Evolutionary conservation across 192 early-diverging fungal genomes (phyloP).

Genomic region (Linnemannia schmuckeri): DNA sequence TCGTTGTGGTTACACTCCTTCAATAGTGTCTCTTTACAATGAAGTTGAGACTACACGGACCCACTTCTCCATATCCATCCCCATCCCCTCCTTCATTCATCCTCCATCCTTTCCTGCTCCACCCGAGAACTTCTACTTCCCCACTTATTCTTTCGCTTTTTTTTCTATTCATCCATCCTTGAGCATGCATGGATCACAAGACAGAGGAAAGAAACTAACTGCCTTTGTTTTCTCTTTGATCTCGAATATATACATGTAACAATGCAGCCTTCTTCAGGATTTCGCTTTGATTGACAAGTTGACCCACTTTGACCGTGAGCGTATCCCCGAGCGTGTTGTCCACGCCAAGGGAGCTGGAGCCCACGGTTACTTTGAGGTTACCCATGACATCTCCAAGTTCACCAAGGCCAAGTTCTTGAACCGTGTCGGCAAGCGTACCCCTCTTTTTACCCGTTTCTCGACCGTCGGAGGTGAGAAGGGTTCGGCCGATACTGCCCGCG

Average conservation of each 20-base stretch:
- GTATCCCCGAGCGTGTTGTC: conserved; percentile 90
- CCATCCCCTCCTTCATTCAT: background rate
- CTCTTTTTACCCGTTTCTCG: conserved; percentile 76
- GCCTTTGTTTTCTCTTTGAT: background rate
- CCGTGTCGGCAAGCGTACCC: conserved; percentile 74
- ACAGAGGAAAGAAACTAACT: background rate
- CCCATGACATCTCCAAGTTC: conserved; percentile 62
- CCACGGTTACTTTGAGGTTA: conserved; percentile 82
- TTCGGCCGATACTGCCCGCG: conserved; percentile 74
- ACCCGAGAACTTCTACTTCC: background rate
- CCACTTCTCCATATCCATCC: background rate
- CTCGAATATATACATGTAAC: background rate
- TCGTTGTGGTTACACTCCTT: no score
- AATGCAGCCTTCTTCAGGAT: conserved; percentile 68
- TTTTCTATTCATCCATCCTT: background rate
- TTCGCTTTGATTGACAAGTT: conserved; percentile 80
- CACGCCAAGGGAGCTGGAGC: conserved; percentile 90
- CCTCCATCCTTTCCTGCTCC: background rate
- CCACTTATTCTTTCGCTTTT: background rate
- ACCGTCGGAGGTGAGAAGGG: conserved; percentile 74
- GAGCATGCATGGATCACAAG: background rate
- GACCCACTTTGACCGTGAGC: conserved; percentile 88
- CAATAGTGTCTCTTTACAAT: conserved; percentile 4
- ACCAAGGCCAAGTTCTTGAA: conserved; percentile 75
- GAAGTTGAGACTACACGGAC: background rate